Evolutionary conservation across 2,329 filamentous ascomycete species (phyloP).

Genomic region (Leptographium flavum): DNA sequence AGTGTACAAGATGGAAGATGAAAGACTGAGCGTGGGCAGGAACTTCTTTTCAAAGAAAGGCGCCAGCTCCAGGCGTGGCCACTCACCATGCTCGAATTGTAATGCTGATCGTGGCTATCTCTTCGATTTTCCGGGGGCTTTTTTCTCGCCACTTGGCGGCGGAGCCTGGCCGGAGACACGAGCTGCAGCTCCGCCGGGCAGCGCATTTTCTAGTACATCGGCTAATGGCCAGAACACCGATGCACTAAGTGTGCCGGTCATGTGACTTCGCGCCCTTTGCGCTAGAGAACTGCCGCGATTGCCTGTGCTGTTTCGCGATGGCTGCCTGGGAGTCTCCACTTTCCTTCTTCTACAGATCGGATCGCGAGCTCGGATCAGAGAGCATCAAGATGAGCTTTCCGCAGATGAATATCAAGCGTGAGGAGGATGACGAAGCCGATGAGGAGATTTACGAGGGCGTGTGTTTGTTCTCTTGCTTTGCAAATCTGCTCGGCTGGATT

Average conservation of each 20-base stretch:
- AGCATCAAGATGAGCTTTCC: constrained; percentile 20
- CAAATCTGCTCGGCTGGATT: background rate
- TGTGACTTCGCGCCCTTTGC: constrained; percentile 4
- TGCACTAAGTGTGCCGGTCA: background rate
- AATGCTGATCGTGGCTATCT: background rate
- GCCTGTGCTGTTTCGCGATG: constrained; percentile 1
- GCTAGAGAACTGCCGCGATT: too few species aligned
- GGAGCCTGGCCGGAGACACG: constrained; percentile 6
- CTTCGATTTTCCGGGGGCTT: background rate
- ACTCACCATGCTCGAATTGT: background rate
- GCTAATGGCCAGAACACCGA: constrained; percentile 4
- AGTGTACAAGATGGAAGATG: background rate
- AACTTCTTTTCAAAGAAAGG: too few species aligned
- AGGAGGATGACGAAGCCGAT: constrained; percentile 55
- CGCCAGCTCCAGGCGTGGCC: too few species aligned
- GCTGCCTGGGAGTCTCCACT: constrained; percentile 6
- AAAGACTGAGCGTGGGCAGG: too few species aligned
- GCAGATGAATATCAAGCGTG: constrained; percentile 17
- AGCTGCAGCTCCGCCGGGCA: background rate
- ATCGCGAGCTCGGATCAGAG: too few species aligned
- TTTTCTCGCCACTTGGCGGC: background rate
- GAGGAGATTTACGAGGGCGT: constrained; percentile 32
- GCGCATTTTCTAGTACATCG: background rate
- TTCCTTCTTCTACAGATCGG: background rate
- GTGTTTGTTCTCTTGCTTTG: background rate